These are phyloP conservation scores for Sporothrix globosa DNA, from an alignment of 2,329 filamentous ascomycete genomes.

Conservation along the genomic window DNA sequence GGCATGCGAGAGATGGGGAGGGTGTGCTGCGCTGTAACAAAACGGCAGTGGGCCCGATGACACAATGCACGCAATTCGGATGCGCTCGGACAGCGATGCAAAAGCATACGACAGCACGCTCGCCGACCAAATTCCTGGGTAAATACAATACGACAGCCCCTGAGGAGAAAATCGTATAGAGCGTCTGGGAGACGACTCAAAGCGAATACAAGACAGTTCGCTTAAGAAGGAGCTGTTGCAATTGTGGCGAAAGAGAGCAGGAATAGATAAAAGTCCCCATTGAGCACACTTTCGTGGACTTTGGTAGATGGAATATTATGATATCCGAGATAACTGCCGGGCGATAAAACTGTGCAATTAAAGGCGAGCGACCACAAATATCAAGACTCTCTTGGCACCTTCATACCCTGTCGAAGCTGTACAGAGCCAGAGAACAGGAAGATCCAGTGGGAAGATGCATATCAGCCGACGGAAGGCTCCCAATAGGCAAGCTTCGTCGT, in stretches of 20 bases:
- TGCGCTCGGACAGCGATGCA: neutral
- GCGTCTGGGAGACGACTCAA: neutral
- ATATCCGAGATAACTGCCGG: too few relatives aligned
- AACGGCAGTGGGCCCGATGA: neutral
- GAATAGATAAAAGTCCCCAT: too few relatives aligned
- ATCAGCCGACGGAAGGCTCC: neutral
- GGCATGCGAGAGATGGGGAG: neutral
- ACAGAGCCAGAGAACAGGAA: too few relatives aligned
- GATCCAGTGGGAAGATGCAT: neutral
- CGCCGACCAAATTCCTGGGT: slow-evolving; percentile 8
- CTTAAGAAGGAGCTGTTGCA: too few relatives aligned
- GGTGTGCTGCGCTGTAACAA: neutral
- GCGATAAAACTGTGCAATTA: neutral
- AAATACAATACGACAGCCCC: slow-evolving; percentile 18
- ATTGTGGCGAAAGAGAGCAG: too few relatives aligned
- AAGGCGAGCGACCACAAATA: neutral
- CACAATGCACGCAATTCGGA: neutral
- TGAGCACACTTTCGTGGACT: neutral
- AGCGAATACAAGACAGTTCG: neutral
- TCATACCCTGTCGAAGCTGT: too few relatives aligned
- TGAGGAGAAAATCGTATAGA: neutral
- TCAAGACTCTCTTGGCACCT: too few relatives aligned
- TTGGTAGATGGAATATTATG: too few relatives aligned
- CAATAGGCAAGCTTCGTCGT: neutral
- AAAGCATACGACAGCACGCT: neutral